These are phyloP conservation scores for Bacterosira constricta DNA, from an alignment of 108 stramenopile genomes.

Conservation along the genomic window DNA sequence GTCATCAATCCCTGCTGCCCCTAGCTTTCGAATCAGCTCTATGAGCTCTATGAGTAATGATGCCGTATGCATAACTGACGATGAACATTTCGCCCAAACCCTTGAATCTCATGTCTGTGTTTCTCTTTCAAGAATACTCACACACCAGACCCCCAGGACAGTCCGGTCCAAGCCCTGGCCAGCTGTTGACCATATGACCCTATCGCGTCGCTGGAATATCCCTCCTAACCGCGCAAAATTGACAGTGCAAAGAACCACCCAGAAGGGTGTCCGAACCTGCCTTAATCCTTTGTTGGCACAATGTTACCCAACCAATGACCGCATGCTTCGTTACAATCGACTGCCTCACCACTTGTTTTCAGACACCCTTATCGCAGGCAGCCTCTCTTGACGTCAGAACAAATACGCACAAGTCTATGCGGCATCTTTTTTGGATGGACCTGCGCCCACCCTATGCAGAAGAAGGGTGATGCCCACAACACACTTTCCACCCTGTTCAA, in stretches of 20 bases:
- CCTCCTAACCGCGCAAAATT: slow-evolving; percentile 18
- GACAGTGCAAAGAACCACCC: slow-evolving; percentile 36
- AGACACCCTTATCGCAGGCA: slow-evolving; percentile 24
- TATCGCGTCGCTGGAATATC: slow-evolving; percentile 22
- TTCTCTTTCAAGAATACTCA: not conserved
- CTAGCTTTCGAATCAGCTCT: no score
- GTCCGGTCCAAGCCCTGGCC: not conserved
- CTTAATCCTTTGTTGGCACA: slow-evolving; percentile 1
- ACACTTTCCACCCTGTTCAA: not conserved
- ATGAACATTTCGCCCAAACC: not conserved
- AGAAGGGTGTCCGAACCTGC: slow-evolving; percentile 27
- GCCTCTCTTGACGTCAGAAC: slow-evolving; percentile 4
- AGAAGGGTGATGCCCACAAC: not conserved
- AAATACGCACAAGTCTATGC: slow-evolving; percentile 30
- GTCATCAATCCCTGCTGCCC: no score
- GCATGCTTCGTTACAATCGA: slow-evolving; percentile 27
- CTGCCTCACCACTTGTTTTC: slow-evolving; percentile 16
- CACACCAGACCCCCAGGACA: not conserved
- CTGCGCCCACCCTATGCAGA: not conserved
- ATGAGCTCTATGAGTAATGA: no score
- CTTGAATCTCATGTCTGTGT: not conserved
- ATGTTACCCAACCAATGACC: slow-evolving; percentile 13
- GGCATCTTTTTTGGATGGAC: slow-evolving; percentile 24
- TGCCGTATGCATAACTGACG: no score
- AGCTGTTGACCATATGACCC: not conserved